phyloP scores from a whole-genome alignment of 2,329 filamentous ascomycete genomes.

The Arthrobotrys musiformis region DNA sequence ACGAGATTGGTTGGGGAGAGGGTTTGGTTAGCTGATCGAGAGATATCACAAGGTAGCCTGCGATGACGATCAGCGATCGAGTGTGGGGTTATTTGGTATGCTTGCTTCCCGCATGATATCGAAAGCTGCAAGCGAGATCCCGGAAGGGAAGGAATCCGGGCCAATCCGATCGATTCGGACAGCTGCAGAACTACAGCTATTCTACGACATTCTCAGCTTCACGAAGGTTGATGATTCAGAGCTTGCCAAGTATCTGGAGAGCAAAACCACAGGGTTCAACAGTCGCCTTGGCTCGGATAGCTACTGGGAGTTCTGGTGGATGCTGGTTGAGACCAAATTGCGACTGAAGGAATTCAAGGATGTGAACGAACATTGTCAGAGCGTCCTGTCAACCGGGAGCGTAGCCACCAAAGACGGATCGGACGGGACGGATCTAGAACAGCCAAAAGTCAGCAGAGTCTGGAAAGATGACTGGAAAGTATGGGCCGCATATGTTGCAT shows the following conservation, averaged over 20 bases:
- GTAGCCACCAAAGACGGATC: slow-evolving; percentile 20
- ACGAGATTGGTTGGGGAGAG: background rate
- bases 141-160: slow-evolving; percentile 57
- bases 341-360: slow-evolving; percentile 45
- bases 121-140: slow-evolving; percentile 60
- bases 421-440: slow-evolving; percentile 36
- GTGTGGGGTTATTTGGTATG: slow-evolving; percentile 59
- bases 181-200: slow-evolving; percentile 59
- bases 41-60: slow-evolving; percentile 55
- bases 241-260: slow-evolving; percentile 41
- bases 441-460: slow-evolving; percentile 39
- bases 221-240: slow-evolving; percentile 42
- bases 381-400: slow-evolving; percentile 39
- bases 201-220: slow-evolving; percentile 57
- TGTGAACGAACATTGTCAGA: slow-evolving; percentile 47
- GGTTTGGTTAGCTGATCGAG: slow-evolving; percentile 41
- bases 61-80: slow-evolving; percentile 54
- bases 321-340: slow-evolving; percentile 44
- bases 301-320: slow-evolving; percentile 53
- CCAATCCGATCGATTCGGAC: slow-evolving; percentile 60
- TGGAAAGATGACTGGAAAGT: slow-evolving; percentile 60
- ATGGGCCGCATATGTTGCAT: slow-evolving; percentile 59
- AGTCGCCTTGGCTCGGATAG: slow-evolving; percentile 44
- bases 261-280: slow-evolving; percentile 44
- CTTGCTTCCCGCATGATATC: slow-evolving; percentile 60